Base-by-base conservation (phyloP, 2,329 filamentous ascomycete species). In the Xylaria sp. region DNA sequence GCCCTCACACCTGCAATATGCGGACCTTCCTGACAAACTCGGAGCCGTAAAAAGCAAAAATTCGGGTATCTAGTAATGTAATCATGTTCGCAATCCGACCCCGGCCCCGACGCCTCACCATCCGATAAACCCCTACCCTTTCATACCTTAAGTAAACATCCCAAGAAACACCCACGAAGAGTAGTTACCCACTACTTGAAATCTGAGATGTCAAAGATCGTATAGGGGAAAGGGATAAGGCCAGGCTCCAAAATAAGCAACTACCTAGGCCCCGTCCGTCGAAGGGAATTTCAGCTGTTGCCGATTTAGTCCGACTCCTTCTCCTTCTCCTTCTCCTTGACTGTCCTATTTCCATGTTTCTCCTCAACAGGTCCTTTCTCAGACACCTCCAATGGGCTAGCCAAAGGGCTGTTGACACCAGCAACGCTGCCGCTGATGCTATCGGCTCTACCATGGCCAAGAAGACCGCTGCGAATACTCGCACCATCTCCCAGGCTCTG, bases 361-460 rank as follows among this genome's bases (percentile, higher is more conserved):
- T 77, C 78, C 32, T 75, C 76, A 15, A 70, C 60, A 0, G 72
- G 67, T 12, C 63, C 67, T 34, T 70, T 81, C 70, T 79, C 78
- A 9, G 78, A 76, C 32, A 81, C 77, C 71, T 86, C 85, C 62
- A 82, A 77, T 45, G 86, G 85, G 60, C 87, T 91, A 2, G 86
- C 86, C 43, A 94, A 79, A 15, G 90, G 89, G 72, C 89, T 91
- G 34, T 85, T 83, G 18, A 86, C 76, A 9, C 86, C 87, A 7
- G 85, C 87, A 70, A 94, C 90, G 78, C 92, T 95, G 30, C 92
- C 91, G 69, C 85, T 91, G 63, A 95, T 88, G 79, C 94, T 97
- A 77, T 97, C 93, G 58, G 93, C 91, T 69, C 93, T 87, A 2
- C 87, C 89, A 78, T 97, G 94, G 0, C 93, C 92, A 3, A 93